These are phyloP conservation scores for Penicillium cinerascens DNA, from an alignment of 495 filamentous ascomycete species.

Conservation along the genomic window DNA sequence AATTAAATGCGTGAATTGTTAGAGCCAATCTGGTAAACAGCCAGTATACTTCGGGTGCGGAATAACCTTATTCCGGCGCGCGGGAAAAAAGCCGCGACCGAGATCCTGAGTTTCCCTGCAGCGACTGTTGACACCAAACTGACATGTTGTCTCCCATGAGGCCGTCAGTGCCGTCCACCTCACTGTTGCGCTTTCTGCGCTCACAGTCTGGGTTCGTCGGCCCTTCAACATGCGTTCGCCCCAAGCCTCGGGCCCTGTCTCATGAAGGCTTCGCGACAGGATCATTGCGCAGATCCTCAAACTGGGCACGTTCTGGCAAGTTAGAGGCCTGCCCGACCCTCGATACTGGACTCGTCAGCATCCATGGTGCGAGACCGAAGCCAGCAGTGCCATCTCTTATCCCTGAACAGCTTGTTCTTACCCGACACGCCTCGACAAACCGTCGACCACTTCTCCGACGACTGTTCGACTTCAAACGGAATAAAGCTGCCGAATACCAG, in stretches of 20 bases:
- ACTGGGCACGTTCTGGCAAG: conserved; percentile 19
- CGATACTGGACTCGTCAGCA: conserved; percentile 5
- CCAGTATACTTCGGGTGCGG: conserved; percentile 9
- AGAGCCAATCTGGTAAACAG: not conserved
- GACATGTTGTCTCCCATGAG: conserved; percentile 42
- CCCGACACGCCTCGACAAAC: conserved; percentile 40
- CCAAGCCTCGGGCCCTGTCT: conserved; percentile 4
- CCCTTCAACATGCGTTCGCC: conserved; percentile 28
- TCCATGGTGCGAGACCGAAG: conserved; percentile 13
- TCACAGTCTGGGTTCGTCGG: conserved; percentile 57
- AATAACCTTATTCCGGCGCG: conserved; percentile 20
- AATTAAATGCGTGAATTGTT: not conserved
- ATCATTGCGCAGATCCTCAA: conserved; percentile 19
- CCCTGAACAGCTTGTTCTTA: conserved; percentile 9
- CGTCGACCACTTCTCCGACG: conserved; percentile 52
- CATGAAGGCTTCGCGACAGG: conserved; percentile 13
- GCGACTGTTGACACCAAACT: conserved; percentile 14
- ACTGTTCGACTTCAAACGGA: conserved; percentile 48
- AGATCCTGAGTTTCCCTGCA: conserved; percentile 14
- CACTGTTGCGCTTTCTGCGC: conserved; percentile 59
- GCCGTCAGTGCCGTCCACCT: conserved; percentile 52
- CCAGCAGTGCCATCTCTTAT: not conserved
- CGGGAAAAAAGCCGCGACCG: conserved; percentile 26
- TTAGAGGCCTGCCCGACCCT: conserved; percentile 10
- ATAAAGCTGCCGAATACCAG: conserved; percentile 27